phyloP scores from a whole-genome alignment of 345 rosid genomes.

The Rhizophora mangle region DNA sequence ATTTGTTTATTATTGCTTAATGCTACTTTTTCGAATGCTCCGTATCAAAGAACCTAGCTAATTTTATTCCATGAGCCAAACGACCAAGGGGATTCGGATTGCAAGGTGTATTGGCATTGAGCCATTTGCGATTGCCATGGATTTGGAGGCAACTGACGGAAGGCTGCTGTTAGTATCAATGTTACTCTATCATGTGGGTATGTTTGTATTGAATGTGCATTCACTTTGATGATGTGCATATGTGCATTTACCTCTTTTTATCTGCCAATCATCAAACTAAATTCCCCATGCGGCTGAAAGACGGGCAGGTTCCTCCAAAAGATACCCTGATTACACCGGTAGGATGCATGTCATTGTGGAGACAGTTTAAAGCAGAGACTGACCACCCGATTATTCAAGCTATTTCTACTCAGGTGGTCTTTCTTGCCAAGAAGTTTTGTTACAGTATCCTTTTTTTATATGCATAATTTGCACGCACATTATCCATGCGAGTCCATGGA shows the following conservation, averaged over 20 bases:
- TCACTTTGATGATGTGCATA: background rate
- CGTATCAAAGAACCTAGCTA: background rate
- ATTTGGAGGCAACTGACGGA: conserved; percentile 80
- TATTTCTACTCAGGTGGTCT: conserved; percentile 62
- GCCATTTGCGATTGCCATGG: conserved; percentile 70
- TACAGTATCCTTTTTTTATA: too few species aligned
- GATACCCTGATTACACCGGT: conserved; percentile 30
- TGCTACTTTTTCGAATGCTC: background rate
- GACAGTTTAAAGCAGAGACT: conserved; percentile 30
- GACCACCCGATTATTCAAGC: conserved; percentile 40
- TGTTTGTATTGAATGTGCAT: background rate
- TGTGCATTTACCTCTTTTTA: background rate
- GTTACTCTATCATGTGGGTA: background rate
- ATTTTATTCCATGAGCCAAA: conserved; percentile 56
- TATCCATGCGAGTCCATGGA: background rate
- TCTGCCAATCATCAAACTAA: background rate
- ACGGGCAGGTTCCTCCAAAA: conserved; percentile 50
- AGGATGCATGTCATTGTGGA: conserved; percentile 29
- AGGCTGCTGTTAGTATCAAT: too few species aligned
- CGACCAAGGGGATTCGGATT: conserved; percentile 78
- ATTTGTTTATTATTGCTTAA: background rate
- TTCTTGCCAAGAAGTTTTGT: background rate
- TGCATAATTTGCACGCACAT: too few species aligned
- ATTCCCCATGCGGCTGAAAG: conserved; percentile 16
- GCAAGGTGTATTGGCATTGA: conserved; percentile 66